These are phyloP conservation scores for Leersia perrieri DNA, from an alignment of 176 grass and related monocot genomes.

Conservation along the genomic window DNA sequence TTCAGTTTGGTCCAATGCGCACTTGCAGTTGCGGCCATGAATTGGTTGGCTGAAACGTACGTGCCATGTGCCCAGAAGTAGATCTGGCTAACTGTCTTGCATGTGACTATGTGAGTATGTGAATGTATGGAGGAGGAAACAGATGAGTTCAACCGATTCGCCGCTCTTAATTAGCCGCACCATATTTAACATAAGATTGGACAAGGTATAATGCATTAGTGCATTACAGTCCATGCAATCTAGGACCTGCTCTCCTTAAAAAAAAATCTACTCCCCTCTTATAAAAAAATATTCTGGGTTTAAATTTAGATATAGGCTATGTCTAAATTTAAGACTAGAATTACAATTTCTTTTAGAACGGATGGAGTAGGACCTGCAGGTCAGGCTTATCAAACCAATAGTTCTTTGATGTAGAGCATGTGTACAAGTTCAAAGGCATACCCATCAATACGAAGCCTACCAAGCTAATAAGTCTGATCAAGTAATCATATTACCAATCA, in stretches of 20 bases:
- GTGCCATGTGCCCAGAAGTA: neutral
- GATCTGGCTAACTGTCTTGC: neutral
- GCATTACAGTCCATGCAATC: neutral
- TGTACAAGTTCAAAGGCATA: neutral
- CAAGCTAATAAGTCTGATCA: constrained; percentile 3
- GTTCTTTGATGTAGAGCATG: neutral
- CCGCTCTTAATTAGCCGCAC: constrained; percentile 15
- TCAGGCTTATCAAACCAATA: neutral
- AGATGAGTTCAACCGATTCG: neutral
- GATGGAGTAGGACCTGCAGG: neutral
- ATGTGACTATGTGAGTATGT: too few relatives aligned
- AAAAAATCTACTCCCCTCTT: too few relatives aligned
- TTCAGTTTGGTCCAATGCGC: neutral
- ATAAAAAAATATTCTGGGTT: too few relatives aligned
- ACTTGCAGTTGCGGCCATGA: neutral
- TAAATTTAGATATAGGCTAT: too few relatives aligned
- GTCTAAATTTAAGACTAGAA: too few relatives aligned
- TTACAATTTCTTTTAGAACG: too few relatives aligned
- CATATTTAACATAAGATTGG: neutral
- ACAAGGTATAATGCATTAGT: neutral
- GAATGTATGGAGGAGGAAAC: neutral
- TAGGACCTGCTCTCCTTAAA: neutral
- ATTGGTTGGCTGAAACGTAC: neutral
- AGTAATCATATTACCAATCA: neutral
- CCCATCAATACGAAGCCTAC: neutral